phyloP scores from a whole-genome alignment of 768 basidiomycete genomes.

The Amanita fuliginea region DNA sequence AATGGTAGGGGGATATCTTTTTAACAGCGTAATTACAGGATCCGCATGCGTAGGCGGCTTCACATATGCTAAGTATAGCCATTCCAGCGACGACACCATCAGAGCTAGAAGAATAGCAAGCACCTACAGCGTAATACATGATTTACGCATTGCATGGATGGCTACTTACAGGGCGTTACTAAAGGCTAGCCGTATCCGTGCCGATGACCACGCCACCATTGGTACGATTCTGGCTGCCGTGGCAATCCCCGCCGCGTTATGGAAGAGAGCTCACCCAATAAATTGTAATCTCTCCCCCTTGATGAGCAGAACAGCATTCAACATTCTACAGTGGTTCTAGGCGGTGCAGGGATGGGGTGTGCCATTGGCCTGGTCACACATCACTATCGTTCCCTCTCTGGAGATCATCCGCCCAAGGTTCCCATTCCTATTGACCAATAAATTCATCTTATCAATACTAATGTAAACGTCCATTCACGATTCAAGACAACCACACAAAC shows the following conservation, averaged over 20 bases:
- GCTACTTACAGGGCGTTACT: not conserved
- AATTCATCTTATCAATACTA: not conserved
- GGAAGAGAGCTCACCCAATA: conserved; percentile 53
- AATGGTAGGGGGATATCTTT: not conserved
- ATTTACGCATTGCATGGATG: not conserved
- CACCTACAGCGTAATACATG: conserved; percentile 43
- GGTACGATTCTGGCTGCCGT: conserved; percentile 55
- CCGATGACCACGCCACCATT: conserved; percentile 68
- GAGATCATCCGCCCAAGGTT: not conserved
- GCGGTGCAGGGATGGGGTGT: not conserved
- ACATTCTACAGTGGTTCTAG: not conserved
- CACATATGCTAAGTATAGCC: conserved; percentile 51
- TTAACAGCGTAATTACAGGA: conserved; percentile 21
- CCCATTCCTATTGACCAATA: not conserved
- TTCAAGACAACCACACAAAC: too few relatives aligned
- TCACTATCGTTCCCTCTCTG: not conserved
- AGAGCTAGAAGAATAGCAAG: conserved; percentile 36
- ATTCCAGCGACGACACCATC: conserved; percentile 37
- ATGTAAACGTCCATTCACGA: too few relatives aligned
- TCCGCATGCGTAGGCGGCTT: conserved; percentile 39
- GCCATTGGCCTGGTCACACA: not conserved
- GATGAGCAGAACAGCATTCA: not conserved
- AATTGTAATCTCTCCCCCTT: conserved; percentile 34
- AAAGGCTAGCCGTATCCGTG: conserved; percentile 47
- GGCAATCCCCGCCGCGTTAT: conserved; percentile 58